A percentile compares a stretch with the other conserved stretches of the same genome.
These are phyloP conservation scores for Stephania japonica DNA, from an alignment of 164 flowering plant genomes.

Conservation along the genomic window DNA sequence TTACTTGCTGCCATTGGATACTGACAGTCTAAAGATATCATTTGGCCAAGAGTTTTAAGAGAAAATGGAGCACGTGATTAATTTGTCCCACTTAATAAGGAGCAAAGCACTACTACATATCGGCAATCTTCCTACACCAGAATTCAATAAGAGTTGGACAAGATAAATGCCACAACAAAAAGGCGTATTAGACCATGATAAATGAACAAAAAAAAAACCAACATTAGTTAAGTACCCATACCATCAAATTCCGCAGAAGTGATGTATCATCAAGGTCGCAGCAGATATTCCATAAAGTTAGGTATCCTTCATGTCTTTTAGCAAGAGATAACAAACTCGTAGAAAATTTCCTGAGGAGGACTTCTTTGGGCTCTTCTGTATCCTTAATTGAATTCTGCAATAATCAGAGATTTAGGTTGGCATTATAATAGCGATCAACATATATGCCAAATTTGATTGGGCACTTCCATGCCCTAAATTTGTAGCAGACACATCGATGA, in stretches of 20 bases:
- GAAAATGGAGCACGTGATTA: too few species aligned
- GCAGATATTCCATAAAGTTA: constrained; percentile 74
- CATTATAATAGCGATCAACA: not conserved
- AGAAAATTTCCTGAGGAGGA: constrained; percentile 39
- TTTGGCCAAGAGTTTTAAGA: too few species aligned
- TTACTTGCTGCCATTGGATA: too few species aligned
- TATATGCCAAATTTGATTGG: not conserved
- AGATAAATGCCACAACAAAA: too few species aligned
- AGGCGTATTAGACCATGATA: not conserved
- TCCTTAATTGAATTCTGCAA: constrained; percentile 47
- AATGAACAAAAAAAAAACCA: constrained; percentile 8
- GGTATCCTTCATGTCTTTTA: constrained; percentile 76
- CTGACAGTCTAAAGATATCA: too few species aligned
- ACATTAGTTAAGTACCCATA: constrained; percentile 17
- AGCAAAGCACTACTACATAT: too few species aligned
- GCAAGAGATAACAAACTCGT: constrained; percentile 62
- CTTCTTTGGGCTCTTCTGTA: constrained; percentile 38
- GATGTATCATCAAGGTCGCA: constrained; percentile 73
- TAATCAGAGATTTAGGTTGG: constrained; percentile 8
- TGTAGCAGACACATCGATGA: too few species aligned
- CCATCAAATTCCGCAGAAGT: constrained; percentile 79
- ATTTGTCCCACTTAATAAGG: too few species aligned
- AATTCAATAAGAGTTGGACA: too few species aligned
- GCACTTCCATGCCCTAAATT: too few species aligned
- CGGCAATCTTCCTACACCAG: too few species aligned